Evolutionary conservation across 768 basidiomycete species (phyloP).

Genomic region (Naganishia vishniacii): DNA sequence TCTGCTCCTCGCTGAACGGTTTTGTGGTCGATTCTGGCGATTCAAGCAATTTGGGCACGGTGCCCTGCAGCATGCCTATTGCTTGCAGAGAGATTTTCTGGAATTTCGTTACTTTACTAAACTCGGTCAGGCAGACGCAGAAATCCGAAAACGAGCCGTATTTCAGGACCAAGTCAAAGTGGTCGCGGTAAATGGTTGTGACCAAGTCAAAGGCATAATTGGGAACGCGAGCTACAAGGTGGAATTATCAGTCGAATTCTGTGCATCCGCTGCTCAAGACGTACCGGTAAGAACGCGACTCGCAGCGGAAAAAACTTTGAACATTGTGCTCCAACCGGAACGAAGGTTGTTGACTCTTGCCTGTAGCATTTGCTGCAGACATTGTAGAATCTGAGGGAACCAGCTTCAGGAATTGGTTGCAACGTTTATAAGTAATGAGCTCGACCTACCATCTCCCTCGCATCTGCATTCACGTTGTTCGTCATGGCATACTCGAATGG

Average conservation of each 20-base stretch:
- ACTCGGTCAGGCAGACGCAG: conserved; percentile 95
- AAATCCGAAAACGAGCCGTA: conserved; percentile 93
- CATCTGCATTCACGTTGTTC: conserved; percentile 90
- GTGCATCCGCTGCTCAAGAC: too few species aligned
- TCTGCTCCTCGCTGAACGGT: conserved; percentile 22
- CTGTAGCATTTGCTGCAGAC: conserved; percentile 97
- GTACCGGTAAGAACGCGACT: conserved; percentile 82
- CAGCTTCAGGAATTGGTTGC: conserved; percentile 1
- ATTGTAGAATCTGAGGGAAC: conserved; percentile 73
- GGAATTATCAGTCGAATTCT: too few species aligned
- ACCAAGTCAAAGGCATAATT: conserved; percentile 95
- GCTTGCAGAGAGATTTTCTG: conserved; percentile 95
- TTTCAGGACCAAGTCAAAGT: conserved; percentile 83
- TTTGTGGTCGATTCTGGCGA: conserved; percentile 61
- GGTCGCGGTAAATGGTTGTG: conserved; percentile 78
- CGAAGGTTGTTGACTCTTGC: conserved; percentile 88
- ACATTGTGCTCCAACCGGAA: conserved; percentile 99
- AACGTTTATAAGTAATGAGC: not conserved
- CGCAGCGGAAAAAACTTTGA: conserved; percentile 93
- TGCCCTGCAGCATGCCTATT: conserved; percentile 89
- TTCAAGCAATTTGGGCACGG: conserved; percentile 84
- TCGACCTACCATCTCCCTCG: conserved; percentile 78
- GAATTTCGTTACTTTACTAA: conserved; percentile 98
- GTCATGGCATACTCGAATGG: conserved; percentile 98
- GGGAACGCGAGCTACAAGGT: conserved; percentile 70